Percentiles rank a stretch among this genome's conserved stretches.
Evolutionary conservation across 2,329 filamentous ascomycete species (phyloP).

Genomic region (Pezicula neosporulosa): DNA sequence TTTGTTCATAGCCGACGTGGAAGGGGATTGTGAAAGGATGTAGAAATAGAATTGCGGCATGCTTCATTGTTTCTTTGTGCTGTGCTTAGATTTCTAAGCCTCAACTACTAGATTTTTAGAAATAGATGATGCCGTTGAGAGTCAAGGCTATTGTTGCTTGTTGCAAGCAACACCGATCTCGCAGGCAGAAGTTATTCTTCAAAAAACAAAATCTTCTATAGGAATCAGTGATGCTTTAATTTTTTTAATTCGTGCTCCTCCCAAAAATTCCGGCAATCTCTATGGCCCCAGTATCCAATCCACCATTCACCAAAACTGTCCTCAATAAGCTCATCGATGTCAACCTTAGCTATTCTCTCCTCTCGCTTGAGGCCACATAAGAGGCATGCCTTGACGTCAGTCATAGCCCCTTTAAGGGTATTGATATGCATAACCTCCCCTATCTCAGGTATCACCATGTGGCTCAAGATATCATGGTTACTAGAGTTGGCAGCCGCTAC

Average conservation of each 20-base stretch:
- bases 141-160: too few relatives aligned
- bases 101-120: too few relatives aligned
- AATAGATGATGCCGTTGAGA: too few relatives aligned
- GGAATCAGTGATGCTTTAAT: constrained; percentile 60
- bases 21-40: too few relatives aligned
- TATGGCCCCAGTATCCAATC: constrained; percentile 83
- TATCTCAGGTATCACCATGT: constrained; percentile 62
- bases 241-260: constrained; percentile 64
- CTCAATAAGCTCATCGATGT: constrained; percentile 65
- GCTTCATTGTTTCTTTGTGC: too few relatives aligned
- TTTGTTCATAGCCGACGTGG: too few relatives aligned
- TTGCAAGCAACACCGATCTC: too few relatives aligned
- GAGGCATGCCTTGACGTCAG: constrained; percentile 72
- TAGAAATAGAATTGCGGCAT: too few relatives aligned
- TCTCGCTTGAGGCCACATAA: constrained; percentile 87
- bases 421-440: constrained; percentile 65
- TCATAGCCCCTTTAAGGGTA: constrained; percentile 68
- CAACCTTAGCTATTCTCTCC: constrained; percentile 72
- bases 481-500: constrained; percentile 61
- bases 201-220: too few relatives aligned
- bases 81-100: too few relatives aligned
- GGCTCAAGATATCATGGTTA: constrained; percentile 23
- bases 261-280: constrained; percentile 83
- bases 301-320: constrained; percentile 98
- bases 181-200: too few relatives aligned